These are phyloP conservation scores for Bipolaris sorokiniana DNA, from an alignment of 2,329 filamentous ascomycete species.

Conservation along the genomic window DNA sequence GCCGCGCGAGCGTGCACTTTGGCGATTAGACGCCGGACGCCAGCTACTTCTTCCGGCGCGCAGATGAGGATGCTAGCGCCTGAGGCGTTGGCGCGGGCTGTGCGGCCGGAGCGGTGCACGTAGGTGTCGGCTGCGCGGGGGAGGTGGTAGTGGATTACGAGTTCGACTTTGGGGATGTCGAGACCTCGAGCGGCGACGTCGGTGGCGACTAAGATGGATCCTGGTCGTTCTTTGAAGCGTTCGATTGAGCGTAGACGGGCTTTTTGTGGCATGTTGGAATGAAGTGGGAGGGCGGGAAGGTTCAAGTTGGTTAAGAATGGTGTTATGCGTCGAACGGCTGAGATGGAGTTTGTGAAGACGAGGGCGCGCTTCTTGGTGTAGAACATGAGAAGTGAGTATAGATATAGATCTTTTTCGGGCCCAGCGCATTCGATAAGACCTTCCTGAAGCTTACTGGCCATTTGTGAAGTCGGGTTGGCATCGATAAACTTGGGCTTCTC, in stretches of 20 bases:
- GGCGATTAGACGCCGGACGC: constrained; percentile 80
- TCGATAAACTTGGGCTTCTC: constrained; percentile 89
- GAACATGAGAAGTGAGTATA: constrained; percentile 85
- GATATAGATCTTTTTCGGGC: constrained; percentile 95
- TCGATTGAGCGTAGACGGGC: constrained; percentile 92
- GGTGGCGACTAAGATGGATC: constrained; percentile 82
- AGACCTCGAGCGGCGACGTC: constrained; percentile 93
- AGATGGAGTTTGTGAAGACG: constrained; percentile 96
- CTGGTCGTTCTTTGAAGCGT: constrained; percentile 72
- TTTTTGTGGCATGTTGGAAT: constrained; percentile 96
- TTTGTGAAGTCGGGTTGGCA: constrained; percentile 84
- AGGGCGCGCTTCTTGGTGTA: constrained; percentile 81
- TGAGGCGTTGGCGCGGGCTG: constrained; percentile 77
- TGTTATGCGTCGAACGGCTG: constrained; percentile 82
- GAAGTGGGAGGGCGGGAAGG: constrained; percentile 76
- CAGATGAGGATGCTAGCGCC: constrained; percentile 89
- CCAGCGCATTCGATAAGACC: constrained; percentile 90
- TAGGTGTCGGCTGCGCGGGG: constrained; percentile 91
- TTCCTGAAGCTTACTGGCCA: constrained; percentile 85
- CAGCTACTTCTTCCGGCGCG: constrained; percentile 85
- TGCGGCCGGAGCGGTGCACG: constrained; percentile 93
- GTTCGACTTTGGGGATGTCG: constrained; percentile 87
- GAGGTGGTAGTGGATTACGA: constrained; percentile 94
- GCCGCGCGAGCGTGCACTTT: constrained; percentile 77
- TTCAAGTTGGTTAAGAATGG: constrained; percentile 84